A percentile compares a stretch with the other conserved stretches of the same genome.
These are phyloP conservation scores for Sclerotinia subarctica DNA, from an alignment of 2,329 filamentous ascomycete genomes.

Conservation along the genomic window DNA sequence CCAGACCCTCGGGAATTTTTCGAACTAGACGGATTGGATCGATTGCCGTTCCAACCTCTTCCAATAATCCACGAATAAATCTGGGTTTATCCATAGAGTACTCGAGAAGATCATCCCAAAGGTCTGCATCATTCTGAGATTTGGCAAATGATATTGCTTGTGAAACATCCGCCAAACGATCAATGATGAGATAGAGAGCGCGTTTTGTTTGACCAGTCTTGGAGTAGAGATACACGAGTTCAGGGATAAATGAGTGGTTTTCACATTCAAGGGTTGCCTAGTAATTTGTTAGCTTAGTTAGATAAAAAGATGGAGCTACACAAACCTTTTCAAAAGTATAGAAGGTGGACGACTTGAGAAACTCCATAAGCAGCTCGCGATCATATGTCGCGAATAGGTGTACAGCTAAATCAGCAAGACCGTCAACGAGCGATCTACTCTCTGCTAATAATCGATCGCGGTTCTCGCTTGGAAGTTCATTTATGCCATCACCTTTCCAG, in stretches of 20 bases:
- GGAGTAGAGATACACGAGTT: constrained; percentile 92
- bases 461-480: constrained; percentile 52
- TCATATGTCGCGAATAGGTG: constrained; percentile 84
- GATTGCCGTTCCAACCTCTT: constrained; percentile 91
- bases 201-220: constrained; percentile 93
- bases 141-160: constrained; percentile 95
- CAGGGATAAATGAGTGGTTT: constrained; percentile 73
- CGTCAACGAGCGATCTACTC: constrained; percentile 70
- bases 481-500: constrained; percentile 72
- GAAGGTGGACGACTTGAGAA: constrained; percentile 76
- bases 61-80: constrained; percentile 87
- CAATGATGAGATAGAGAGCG: constrained; percentile 88
- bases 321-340: constrained; percentile 78
- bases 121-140: constrained; percentile 82
- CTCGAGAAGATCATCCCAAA: constrained; percentile 92
- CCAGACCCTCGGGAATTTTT: constrained; percentile 86
- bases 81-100: constrained; percentile 97
- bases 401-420: constrained; percentile 82
- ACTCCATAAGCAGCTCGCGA: constrained; percentile 76
- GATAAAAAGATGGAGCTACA: neutral
- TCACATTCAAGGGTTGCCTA: constrained; percentile 77
- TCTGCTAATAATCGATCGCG: constrained; percentile 57
- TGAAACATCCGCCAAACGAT: constrained; percentile 84
- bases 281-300: constrained; percentile 22
- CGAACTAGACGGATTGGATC: constrained; percentile 87